Evolutionary conservation across 352 stramenopile genomes (phyloP).

Genomic region (Phytophthora citricola): DNA sequence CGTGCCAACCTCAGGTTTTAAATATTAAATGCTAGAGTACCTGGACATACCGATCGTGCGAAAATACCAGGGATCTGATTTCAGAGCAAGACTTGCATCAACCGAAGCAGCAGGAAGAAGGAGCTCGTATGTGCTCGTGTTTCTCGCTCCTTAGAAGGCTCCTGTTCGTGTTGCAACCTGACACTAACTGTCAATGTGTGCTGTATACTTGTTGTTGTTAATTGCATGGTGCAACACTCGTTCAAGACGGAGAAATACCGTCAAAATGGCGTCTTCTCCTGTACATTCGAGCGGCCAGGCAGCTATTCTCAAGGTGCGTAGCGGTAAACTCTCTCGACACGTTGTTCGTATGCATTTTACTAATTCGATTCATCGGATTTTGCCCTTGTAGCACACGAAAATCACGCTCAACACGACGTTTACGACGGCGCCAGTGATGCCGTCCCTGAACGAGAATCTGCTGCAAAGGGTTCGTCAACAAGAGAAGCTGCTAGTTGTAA

Average conservation of each 20-base stretch:
- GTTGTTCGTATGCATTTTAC: background rate
- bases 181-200: background rate
- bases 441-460: constrained; percentile 65
- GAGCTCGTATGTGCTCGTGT: constrained; percentile 2
- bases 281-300: constrained; percentile 37
- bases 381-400: constrained; percentile 47
- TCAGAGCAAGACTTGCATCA: background rate
- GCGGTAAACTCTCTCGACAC: background rate
- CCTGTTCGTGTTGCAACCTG: background rate
- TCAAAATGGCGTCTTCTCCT: constrained; percentile 41
- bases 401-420: constrained; percentile 66
- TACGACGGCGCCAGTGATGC: constrained; percentile 45
- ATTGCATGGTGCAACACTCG: background rate
- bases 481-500: background rate
- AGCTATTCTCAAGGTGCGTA: constrained; percentile 40
- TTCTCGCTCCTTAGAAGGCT: background rate
- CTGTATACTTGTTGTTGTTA: background rate
- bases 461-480: constrained; percentile 48
- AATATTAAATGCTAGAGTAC: constrained; percentile 40
- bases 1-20: background rate
- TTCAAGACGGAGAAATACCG: constrained; percentile 5
- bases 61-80: constrained; percentile 12
- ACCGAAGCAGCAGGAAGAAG: constrained; percentile 1
- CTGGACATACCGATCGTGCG: constrained; percentile 12
- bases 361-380: background rate